These are phyloP conservation scores for Hypoxylon sp. DNA, from an alignment of 2,329 filamentous ascomycete genomes.

Conservation along the genomic window DNA sequence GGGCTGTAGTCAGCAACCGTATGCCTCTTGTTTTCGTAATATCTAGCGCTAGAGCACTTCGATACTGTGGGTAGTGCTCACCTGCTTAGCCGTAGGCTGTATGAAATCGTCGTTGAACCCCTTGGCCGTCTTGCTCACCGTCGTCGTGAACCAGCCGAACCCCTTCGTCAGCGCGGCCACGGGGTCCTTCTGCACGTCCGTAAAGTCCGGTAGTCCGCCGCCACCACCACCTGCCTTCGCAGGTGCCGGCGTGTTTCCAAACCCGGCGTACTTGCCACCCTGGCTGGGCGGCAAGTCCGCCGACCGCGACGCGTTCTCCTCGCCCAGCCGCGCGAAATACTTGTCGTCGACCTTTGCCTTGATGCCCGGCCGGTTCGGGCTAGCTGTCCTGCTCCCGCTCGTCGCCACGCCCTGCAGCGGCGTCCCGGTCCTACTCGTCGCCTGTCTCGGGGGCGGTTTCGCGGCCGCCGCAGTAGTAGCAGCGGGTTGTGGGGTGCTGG, in stretches of 20 bases:
- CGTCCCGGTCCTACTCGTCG: conserved; percentile 54
- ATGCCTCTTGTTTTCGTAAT: background rate
- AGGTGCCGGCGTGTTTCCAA: conserved; percentile 80
- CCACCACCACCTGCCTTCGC: conserved; percentile 58
- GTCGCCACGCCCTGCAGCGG: conserved; percentile 53
- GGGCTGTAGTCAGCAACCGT: conserved; percentile 16
- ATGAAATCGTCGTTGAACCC: conserved; percentile 91
- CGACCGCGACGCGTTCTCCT: conserved; percentile 81
- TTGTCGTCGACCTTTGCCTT: conserved; percentile 80
- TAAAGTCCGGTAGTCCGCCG: conserved; percentile 72
- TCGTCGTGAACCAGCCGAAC: conserved; percentile 92
- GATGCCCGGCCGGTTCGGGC: conserved; percentile 54
- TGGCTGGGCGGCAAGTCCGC: conserved; percentile 85
- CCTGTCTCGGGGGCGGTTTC: conserved; percentile 52
- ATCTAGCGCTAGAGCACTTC: conserved; percentile 1
- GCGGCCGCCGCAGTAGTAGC: conserved; percentile 52
- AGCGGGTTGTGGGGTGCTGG: conserved; percentile 52
- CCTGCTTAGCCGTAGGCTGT: conserved; percentile 90
- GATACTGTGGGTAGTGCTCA: conserved; percentile 57
- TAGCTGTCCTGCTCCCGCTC: conserved; percentile 56
- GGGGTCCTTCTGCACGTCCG: conserved; percentile 92
- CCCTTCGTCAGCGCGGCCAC: conserved; percentile 89
- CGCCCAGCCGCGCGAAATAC: conserved; percentile 88
- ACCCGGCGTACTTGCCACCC: conserved; percentile 92
- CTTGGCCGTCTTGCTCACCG: conserved; percentile 90